phyloP scores from a whole-genome alignment of 2,329 filamentous ascomycete species.

The Torrubiella hemipterigena region DNA sequence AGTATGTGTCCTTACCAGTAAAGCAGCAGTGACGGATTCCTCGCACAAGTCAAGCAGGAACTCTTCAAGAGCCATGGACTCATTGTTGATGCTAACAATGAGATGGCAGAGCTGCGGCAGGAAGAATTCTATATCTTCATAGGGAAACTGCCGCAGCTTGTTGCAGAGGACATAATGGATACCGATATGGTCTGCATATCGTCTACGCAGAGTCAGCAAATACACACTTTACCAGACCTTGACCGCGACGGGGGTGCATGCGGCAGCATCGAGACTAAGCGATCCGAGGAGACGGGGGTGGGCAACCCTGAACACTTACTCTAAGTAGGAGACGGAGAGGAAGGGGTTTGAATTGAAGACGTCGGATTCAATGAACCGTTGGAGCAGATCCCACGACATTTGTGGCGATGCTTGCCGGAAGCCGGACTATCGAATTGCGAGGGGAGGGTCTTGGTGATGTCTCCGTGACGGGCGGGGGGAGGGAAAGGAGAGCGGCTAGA shows the following conservation, averaged over 20 bases:
- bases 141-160: constrained; percentile 79
- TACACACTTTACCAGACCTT: no score
- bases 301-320: no score
- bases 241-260: no score
- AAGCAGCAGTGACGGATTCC: constrained; percentile 73
- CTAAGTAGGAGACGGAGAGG: constrained; percentile 77
- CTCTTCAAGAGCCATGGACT: constrained; percentile 84
- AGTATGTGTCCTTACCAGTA: constrained; percentile 49
- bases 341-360: constrained; percentile 88
- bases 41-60: constrained; percentile 78
- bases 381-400: constrained; percentile 79
- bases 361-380: constrained; percentile 86
- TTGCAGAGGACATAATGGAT: constrained; percentile 84
- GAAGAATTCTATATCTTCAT: constrained; percentile 90
- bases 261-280: neutral
- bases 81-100: constrained; percentile 78
- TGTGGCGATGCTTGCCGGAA: no score
- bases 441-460: constrained; percentile 15
- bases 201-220: constrained; percentile 35
- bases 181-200: constrained; percentile 80
- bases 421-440: constrained; percentile 19
- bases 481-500: constrained; percentile 3
- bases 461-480: constrained; percentile 13
- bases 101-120: constrained; percentile 79
- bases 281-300: neutral